phyloP scores from a whole-genome alignment of 1,284 basidiomycete species.

The Heterobasidion irregulare region DNA sequence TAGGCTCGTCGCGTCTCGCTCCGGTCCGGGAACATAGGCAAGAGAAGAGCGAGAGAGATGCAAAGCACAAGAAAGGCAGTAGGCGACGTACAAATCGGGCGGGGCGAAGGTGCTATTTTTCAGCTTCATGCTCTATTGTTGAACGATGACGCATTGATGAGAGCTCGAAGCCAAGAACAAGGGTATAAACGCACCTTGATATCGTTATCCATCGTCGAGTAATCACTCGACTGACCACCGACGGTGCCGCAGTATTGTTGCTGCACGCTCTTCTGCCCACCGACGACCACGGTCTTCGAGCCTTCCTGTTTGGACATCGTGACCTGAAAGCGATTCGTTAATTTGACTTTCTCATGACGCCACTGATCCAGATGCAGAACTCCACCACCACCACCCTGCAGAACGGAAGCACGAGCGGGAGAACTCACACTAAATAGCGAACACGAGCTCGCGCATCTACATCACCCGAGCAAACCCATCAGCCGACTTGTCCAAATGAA shows the following conservation, averaged over 20 bases:
- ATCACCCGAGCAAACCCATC: not conserved
- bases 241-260: conserved; percentile 58
- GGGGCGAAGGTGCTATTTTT: conserved; percentile 52
- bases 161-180: not conserved
- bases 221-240: conserved; percentile 50
- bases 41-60: not conserved
- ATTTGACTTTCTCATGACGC: not conserved
- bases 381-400: not conserved
- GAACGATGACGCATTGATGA: not conserved
- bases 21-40: conserved; percentile 3
- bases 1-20: not conserved
- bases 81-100: conserved; percentile 44
- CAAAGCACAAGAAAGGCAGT: not conserved
- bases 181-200: conserved; percentile 34
- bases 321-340: conserved; percentile 26
- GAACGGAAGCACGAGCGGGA: not conserved
- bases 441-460: conserved; percentile 43
- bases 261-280: conserved; percentile 36
- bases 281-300: conserved; percentile 46
- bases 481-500: not conserved
- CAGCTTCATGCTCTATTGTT: conserved; percentile 33
- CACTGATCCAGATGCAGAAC: not conserved
- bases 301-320: conserved; percentile 53
- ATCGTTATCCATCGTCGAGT: conserved; percentile 47
- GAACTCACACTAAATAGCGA: conserved; percentile 43